Evolutionary conservation across 2,329 filamentous ascomycete species (phyloP).

Genomic region (Cercospora sojina): DNA sequence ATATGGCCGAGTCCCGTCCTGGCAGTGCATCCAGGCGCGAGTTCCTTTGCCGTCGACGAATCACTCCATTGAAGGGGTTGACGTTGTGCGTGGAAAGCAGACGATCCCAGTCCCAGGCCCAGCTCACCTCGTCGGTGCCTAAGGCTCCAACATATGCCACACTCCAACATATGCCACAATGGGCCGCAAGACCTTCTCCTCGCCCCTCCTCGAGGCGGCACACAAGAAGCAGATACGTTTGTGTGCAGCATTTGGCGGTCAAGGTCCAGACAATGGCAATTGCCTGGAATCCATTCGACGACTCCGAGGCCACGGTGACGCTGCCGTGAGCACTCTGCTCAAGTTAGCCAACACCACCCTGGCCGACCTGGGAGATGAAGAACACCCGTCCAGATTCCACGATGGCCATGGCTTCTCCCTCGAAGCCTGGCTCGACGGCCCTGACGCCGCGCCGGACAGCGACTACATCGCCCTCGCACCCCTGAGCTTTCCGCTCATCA

Average conservation of each 20-base stretch:
- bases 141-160: background rate
- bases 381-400: background rate
- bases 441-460: background rate
- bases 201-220: background rate
- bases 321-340: background rate
- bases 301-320: background rate
- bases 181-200: background rate
- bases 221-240: background rate
- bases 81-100: background rate
- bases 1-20: background rate
- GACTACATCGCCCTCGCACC: background rate
- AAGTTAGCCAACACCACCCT: background rate
- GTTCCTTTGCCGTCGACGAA: background rate
- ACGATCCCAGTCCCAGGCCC: no score
- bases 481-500: background rate
- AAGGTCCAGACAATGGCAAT: background rate
- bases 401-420: background rate
- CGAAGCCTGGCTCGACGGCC: background rate
- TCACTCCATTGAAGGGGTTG: background rate
- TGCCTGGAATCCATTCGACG: background rate
- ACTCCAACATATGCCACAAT: background rate
- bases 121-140: background rate
- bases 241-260: background rate
- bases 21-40: background rate
- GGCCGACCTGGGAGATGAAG: background rate